Evolutionary conservation across 2,329 filamentous ascomycete genomes (phyloP).

Genomic region (Fusarium veterinarium): DNA sequence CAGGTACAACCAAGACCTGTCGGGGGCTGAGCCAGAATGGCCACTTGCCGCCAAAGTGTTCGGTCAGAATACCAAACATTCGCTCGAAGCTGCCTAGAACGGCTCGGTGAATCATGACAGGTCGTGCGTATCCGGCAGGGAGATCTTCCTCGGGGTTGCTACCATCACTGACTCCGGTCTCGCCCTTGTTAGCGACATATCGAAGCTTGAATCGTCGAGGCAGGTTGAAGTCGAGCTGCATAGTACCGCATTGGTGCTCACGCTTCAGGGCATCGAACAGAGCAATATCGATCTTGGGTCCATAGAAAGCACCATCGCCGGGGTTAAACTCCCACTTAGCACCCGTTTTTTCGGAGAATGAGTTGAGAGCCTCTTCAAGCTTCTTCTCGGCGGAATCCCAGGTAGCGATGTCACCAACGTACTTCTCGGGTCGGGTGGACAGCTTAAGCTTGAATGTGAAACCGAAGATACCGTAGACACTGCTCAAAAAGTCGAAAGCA

Average conservation of each 20-base stretch:
- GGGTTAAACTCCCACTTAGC: conserved; percentile 90
- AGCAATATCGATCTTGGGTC: conserved; percentile 97
- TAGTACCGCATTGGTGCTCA: conserved; percentile 73
- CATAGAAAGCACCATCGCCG: conserved; percentile 97
- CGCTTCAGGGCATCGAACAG: conserved; percentile 88
- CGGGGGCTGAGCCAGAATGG: conserved; percentile 90
- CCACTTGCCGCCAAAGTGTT: conserved; percentile 90
- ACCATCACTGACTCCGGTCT: conserved; percentile 56
- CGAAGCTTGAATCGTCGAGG: conserved; percentile 56
- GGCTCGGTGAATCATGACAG: conserved; percentile 88
- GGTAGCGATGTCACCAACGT: conserved; percentile 84
- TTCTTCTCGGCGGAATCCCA: conserved; percentile 91
- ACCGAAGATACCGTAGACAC: conserved; percentile 73
- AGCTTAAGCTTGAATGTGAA: conserved; percentile 91
- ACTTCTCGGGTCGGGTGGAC: conserved; percentile 90
- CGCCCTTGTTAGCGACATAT: conserved; percentile 64
- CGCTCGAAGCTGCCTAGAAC: conserved; percentile 77
- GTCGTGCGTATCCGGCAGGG: conserved; percentile 77
- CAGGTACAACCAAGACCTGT: conserved; percentile 70
- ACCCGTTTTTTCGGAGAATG: conserved; percentile 72
- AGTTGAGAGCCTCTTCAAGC: conserved; percentile 81
- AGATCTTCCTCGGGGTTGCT: conserved; percentile 58
- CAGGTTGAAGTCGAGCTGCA: conserved; percentile 93
- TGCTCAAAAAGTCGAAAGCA: conserved; percentile 87
- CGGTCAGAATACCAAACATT: conserved; percentile 79